Evolutionary conservation across 1,284 basidiomycete species (phyloP).

Genomic region (Fomitopsis palustris): DNA sequence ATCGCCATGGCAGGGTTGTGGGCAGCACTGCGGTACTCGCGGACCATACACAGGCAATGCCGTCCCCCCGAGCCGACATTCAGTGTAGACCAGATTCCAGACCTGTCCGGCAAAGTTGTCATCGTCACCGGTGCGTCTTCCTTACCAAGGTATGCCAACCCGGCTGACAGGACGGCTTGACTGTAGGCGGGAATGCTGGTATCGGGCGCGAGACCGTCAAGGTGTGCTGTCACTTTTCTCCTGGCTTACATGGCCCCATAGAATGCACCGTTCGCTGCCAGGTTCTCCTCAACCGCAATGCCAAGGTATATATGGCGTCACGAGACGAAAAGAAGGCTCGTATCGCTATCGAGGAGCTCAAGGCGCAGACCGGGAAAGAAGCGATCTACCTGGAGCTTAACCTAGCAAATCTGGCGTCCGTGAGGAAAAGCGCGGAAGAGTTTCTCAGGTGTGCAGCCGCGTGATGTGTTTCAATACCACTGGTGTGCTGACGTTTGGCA

Average conservation of each 20-base stretch:
- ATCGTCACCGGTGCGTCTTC: slow-evolving; percentile 36
- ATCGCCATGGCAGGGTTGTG: not conserved
- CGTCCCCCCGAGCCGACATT: slow-evolving; percentile 15
- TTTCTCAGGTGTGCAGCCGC: slow-evolving; percentile 33
- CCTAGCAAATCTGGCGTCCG: slow-evolving; percentile 40
- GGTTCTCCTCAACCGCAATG: slow-evolving; percentile 41
- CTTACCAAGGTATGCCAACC: not conserved
- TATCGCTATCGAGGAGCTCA: slow-evolving; percentile 39
- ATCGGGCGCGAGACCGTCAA: slow-evolving; percentile 35
- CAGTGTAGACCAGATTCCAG: slow-evolving; percentile 31
- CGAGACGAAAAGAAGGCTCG: slow-evolving; percentile 39
- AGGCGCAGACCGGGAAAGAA: slow-evolving; percentile 31
- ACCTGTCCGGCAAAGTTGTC: slow-evolving; percentile 34
- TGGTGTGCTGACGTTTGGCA: slow-evolving; percentile 14
- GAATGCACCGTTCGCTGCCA: slow-evolving; percentile 4
- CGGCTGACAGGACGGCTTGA: not conserved
- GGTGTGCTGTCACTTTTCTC: slow-evolving; percentile 6
- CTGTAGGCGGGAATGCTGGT: slow-evolving; percentile 36
- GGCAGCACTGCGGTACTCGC: not conserved
- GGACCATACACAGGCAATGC: not conserved
- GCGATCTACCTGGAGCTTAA: slow-evolving; percentile 46
- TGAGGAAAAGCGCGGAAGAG: slow-evolving; percentile 36
- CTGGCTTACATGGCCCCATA: not conserved
- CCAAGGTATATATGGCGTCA: slow-evolving; percentile 52
- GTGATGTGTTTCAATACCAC: too few relatives aligned